Evolutionary conservation across 305 asterid genomes (phyloP).

Genomic region (Fraxinus platypoda): DNA sequence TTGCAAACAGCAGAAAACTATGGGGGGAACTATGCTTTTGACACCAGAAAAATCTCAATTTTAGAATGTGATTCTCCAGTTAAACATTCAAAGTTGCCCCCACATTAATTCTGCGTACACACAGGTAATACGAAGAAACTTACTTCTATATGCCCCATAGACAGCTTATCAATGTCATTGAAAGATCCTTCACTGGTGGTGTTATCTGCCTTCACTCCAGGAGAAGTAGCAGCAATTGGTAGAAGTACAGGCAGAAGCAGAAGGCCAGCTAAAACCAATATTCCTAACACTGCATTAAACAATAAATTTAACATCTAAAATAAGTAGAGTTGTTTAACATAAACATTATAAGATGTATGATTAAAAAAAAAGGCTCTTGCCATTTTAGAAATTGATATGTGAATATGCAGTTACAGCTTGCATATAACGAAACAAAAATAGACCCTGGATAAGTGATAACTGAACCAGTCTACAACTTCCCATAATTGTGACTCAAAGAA

Average conservation of each 20-base stretch:
- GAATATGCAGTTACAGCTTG: background rate
- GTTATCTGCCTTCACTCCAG: slow-evolving; percentile 23
- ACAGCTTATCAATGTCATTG: slow-evolving; percentile 69
- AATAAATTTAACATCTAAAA: background rate
- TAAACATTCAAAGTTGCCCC: background rate
- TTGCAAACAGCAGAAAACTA: background rate
- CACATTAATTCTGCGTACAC: background rate
- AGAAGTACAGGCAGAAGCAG: slow-evolving; percentile 75
- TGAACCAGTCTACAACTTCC: background rate
- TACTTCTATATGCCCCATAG: slow-evolving; percentile 71
- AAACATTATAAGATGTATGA: background rate
- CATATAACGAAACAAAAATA: background rate
- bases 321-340: background rate
- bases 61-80: background rate
- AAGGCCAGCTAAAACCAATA: slow-evolving; percentile 60
- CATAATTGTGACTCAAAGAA: background rate
- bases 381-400: background rate
- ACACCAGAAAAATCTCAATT: background rate
- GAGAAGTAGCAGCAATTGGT: slow-evolving; percentile 67
- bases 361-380: background rate
- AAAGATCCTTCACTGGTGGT: slow-evolving; percentile 62
- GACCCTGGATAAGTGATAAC: background rate
- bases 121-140: slow-evolving; percentile 23
- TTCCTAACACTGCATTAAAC: slow-evolving; percentile 61
- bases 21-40: background rate